phyloP scores from a whole-genome alignment of 129 eudicot genomes.

The Chrysanthemum makinoi region DNA sequence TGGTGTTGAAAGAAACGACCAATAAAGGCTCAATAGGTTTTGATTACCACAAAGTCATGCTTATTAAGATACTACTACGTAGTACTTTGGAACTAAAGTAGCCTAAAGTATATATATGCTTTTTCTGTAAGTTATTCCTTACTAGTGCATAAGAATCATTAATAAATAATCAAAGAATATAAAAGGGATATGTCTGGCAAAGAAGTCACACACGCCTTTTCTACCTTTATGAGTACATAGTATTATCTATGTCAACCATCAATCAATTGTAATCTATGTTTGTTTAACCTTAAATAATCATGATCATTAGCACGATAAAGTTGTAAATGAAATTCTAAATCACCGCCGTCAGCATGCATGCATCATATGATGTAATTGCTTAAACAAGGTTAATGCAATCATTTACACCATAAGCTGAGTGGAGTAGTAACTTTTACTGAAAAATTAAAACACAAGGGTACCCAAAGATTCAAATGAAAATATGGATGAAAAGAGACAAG shows the following conservation, averaged over 20 bases:
- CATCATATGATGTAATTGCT: no score
- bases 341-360: no score
- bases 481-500: no score
- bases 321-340: slow-evolving; percentile 8
- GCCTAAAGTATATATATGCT: slow-evolving; percentile 48
- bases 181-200: slow-evolving; percentile 4
- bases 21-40: slow-evolving; percentile 14
- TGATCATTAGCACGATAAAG: slow-evolving; percentile 2
- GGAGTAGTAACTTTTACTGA: no score
- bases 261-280: not conserved
- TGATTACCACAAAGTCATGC: slow-evolving; percentile 22
- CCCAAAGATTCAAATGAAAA: not conserved
- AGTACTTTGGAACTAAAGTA: slow-evolving; percentile 38
- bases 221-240: slow-evolving; percentile 14
- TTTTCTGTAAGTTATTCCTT: slow-evolving; percentile 16
- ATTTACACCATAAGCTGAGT: no score
- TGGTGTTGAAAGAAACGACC: slow-evolving; percentile 4
- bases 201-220: slow-evolving; percentile 7
- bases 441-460: not conserved
- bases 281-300: not conserved
- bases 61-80: slow-evolving; percentile 8
- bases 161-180: not conserved
- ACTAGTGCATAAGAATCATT: slow-evolving; percentile 16
- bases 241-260: not conserved
- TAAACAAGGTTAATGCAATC: slow-evolving; percentile 13